These are phyloP conservation scores for Achaetomium macrosporum DNA, from an alignment of 2,329 filamentous ascomycete species.

Conservation along the genomic window DNA sequence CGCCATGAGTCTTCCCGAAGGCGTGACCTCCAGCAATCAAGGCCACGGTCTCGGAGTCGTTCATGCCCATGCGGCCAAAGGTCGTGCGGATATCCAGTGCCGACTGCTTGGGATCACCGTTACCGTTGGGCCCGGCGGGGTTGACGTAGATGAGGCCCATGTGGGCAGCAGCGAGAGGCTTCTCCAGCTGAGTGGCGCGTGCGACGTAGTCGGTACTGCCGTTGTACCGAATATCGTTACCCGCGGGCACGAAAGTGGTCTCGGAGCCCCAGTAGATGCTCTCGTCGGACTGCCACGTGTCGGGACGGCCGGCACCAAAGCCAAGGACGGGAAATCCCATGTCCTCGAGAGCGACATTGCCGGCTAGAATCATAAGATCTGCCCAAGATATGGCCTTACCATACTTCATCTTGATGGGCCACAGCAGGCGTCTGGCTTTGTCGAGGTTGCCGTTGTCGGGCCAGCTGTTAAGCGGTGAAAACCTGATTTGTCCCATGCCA, in stretches of 20 bases:
- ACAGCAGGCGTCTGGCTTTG: slow-evolving; percentile 73
- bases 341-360: slow-evolving; percentile 70
- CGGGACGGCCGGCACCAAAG: slow-evolving; percentile 65
- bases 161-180: slow-evolving; percentile 61
- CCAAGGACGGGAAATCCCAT: slow-evolving; percentile 71
- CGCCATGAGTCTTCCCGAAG: slow-evolving; percentile 78
- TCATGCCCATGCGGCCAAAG: slow-evolving; percentile 77
- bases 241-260: slow-evolving; percentile 56
- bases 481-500: slow-evolving; percentile 69
- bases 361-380: slow-evolving; percentile 63
- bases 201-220: slow-evolving; percentile 37
- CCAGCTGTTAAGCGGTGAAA: slow-evolving; percentile 77
- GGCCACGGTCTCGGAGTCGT: slow-evolving; percentile 75
- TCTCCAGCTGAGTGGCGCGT: slow-evolving; percentile 58
- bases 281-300: slow-evolving; percentile 72
- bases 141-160: slow-evolving; percentile 82
- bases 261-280: slow-evolving; percentile 73
- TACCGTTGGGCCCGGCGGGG: slow-evolving; percentile 69
- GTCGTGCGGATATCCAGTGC: slow-evolving; percentile 68
- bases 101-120: slow-evolving; percentile 62
- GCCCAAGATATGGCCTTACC: slow-evolving; percentile 79
- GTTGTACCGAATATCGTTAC: slow-evolving; percentile 65
- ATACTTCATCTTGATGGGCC: slow-evolving; percentile 82
- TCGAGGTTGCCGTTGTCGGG: slow-evolving; percentile 73
- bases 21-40: slow-evolving; percentile 73